Evolutionary conservation across 1,284 basidiomycete genomes (phyloP), one percentile per base, ranked within the genome.

Genomic region (Irpex sp.): DNA sequence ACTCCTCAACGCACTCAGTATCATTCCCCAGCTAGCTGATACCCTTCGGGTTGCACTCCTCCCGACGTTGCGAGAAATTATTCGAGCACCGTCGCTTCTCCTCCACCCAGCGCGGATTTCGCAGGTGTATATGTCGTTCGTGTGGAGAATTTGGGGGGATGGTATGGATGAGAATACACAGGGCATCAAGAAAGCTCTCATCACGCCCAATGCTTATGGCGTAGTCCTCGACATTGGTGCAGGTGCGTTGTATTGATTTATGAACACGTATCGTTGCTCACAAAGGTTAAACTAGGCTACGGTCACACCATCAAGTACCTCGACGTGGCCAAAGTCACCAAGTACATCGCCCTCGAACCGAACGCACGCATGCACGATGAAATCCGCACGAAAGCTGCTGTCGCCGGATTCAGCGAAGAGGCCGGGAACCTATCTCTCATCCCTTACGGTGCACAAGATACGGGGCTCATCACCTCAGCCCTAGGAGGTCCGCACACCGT

Each of bases 221-320:
- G 75, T 83, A 1, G 86, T 92, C 1, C 76, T 92, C 21, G 89
- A 91, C 66, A 67, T 91, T 36, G 90, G 89, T 15, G 88, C 89
- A 72, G 89, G 88, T 86, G 63, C 63, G 74, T 51, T 9, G 17
- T 9, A 26, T 9, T 68, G 49, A 26, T 43, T 54, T 51, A 11
- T n/a, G 8, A 17, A 33, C 6, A 56, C 15, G n/a, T 26, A 26
- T 2, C 26, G 4, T 26, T 26, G 21, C 21, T 26, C 33, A 15
- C 55, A 5, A 15, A 26, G 60, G 5, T 57, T 19, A 8, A 17
- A 3, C 62, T 56, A 88, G 88, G 87, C 0, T 77, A 83, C 61
- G 89, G 89, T 0, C 87, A 89, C 69, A 83, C 82, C 0, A 75
- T 79, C 5, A 76, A 77, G 9, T 90, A 91, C 67, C 79, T 92